phyloP scores from a whole-genome alignment of 352 stramenopile species.

The Globisporangium canariense region DNA sequence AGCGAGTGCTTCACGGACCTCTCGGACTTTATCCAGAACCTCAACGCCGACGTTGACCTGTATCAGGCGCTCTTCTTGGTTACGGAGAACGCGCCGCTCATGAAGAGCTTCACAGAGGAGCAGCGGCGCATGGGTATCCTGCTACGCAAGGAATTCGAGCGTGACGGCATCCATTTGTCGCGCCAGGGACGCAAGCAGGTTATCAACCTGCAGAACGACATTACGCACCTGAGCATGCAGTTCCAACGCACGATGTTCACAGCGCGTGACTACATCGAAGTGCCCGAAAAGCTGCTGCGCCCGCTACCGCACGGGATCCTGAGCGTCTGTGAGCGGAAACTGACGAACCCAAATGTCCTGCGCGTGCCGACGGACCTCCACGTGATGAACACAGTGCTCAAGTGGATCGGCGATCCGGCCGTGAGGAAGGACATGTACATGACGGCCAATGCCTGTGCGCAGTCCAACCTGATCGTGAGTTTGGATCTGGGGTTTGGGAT shows the following conservation, averaged over 20 bases:
- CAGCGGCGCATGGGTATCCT: slow-evolving; percentile 88
- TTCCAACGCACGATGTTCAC: slow-evolving; percentile 88
- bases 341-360: slow-evolving; percentile 54
- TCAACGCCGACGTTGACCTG: slow-evolving; percentile 91
- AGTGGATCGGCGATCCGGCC: slow-evolving; percentile 74
- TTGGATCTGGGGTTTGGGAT: background rate
- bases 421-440: slow-evolving; percentile 91
- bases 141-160: slow-evolving; percentile 93
- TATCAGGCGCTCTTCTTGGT: slow-evolving; percentile 85
- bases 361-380: slow-evolving; percentile 81
- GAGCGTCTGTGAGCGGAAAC: slow-evolving; percentile 59
- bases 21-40: slow-evolving; percentile 92
- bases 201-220: slow-evolving; percentile 86
- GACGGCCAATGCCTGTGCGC: slow-evolving; percentile 79
- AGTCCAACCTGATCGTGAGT: slow-evolving; percentile 47
- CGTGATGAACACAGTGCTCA: slow-evolving; percentile 91
- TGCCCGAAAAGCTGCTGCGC: slow-evolving; percentile 50
- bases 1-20: slow-evolving; percentile 89
- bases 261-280: slow-evolving; percentile 57
- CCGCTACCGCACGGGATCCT: slow-evolving; percentile 59
- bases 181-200: slow-evolving; percentile 69
- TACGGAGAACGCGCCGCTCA: slow-evolving; percentile 45
- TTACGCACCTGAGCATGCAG: slow-evolving; percentile 82
- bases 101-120: slow-evolving; percentile 81
- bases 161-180: slow-evolving; percentile 93